Evolutionary conservation across 2,329 filamentous ascomycete genomes (phyloP).

Genomic region (Aspergillus tubingensis): DNA sequence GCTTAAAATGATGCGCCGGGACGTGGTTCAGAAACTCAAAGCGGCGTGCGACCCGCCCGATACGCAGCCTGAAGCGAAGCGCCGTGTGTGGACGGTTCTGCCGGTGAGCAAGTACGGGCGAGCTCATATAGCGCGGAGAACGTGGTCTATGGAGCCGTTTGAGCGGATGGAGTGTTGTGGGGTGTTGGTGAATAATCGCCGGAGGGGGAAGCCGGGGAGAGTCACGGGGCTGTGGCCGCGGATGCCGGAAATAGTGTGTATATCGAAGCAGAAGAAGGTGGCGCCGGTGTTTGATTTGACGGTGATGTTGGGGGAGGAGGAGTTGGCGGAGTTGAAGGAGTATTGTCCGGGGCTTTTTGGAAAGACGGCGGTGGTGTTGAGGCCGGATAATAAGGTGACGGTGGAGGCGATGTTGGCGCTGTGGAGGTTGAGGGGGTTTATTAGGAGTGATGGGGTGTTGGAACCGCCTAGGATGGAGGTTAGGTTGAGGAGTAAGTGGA

Average conservation of each 20-base stretch:
- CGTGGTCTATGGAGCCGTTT: conserved; percentile 22
- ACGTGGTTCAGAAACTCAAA: conserved; percentile 40
- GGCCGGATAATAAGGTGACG: conserved; percentile 30
- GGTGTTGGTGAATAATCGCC: conserved; percentile 27
- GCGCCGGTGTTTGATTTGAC: conserved; percentile 44
- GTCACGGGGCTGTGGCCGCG: not conserved
- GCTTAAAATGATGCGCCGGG: conserved; percentile 38
- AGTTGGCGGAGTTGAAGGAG: conserved; percentile 33
- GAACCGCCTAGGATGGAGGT: not conserved
- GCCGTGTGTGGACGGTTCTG: conserved; percentile 31
- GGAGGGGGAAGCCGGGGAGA: not conserved
- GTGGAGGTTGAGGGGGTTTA: conserved; percentile 42
- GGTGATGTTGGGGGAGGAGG: conserved; percentile 31
- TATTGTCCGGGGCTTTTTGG: conserved; percentile 31
- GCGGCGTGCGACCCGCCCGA: conserved; percentile 30
- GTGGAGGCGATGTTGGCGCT: conserved; percentile 37
- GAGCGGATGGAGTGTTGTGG: conserved; percentile 35
- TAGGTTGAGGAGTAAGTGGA: not conserved
- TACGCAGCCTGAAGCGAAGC: conserved; percentile 13
- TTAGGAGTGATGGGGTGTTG: conserved; percentile 16
- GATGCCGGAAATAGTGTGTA: conserved; percentile 31
- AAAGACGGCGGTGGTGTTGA: conserved; percentile 38
- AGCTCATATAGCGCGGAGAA: conserved; percentile 12
- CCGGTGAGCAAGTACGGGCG: not conserved
- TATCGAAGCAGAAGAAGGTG: conserved; percentile 31